A percentile compares a stretch with the other conserved stretches of the same genome.
phyloP scores from a whole-genome alignment of 2,329 filamentous ascomycete species.

The Epichloe uncinata region DNA sequence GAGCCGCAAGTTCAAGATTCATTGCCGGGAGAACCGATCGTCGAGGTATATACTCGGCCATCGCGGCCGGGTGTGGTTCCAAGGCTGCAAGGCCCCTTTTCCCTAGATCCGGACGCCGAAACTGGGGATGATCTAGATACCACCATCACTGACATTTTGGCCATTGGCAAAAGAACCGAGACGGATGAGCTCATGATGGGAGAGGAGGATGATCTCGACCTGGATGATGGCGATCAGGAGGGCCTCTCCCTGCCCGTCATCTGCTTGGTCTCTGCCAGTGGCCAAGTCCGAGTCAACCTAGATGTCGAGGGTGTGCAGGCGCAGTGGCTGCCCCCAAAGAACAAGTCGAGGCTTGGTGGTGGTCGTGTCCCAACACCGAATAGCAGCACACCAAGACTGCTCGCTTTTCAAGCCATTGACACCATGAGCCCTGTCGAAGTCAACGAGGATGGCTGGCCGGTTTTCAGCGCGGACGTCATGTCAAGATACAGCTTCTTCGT shows the following conservation, averaged over 20 bases:
- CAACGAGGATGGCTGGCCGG: slow-evolving; percentile 44
- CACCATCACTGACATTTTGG: slow-evolving; percentile 46
- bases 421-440: slow-evolving; percentile 42
- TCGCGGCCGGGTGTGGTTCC: slow-evolving; percentile 43
- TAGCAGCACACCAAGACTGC: slow-evolving; percentile 31
- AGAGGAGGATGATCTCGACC: slow-evolving; percentile 48
- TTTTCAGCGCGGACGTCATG: slow-evolving; percentile 46
- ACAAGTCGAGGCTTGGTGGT: slow-evolving; percentile 30
- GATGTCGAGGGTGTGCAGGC: slow-evolving; percentile 50
- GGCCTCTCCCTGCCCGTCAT: slow-evolving; percentile 47
- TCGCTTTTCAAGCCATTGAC: slow-evolving; percentile 51
- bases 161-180: slow-evolving; percentile 49
- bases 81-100: slow-evolving; percentile 49
- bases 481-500: slow-evolving; percentile 52
- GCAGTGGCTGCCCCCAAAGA: slow-evolving; percentile 50
- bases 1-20: slow-evolving; percentile 44
- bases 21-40: slow-evolving; percentile 31
- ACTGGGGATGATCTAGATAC: slow-evolving; percentile 43
- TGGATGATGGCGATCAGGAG: slow-evolving; percentile 42
- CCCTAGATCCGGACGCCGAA: slow-evolving; percentile 40
- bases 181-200: slow-evolving; percentile 47
- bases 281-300: slow-evolving; percentile 47
- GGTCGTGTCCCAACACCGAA: slow-evolving; percentile 23
- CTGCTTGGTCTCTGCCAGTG: slow-evolving; percentile 47
- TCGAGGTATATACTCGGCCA: slow-evolving; percentile 45